These are phyloP conservation scores for Macroventuria anomochaeta DNA, from an alignment of 2,329 filamentous ascomycete species.

Conservation along the genomic window DNA sequence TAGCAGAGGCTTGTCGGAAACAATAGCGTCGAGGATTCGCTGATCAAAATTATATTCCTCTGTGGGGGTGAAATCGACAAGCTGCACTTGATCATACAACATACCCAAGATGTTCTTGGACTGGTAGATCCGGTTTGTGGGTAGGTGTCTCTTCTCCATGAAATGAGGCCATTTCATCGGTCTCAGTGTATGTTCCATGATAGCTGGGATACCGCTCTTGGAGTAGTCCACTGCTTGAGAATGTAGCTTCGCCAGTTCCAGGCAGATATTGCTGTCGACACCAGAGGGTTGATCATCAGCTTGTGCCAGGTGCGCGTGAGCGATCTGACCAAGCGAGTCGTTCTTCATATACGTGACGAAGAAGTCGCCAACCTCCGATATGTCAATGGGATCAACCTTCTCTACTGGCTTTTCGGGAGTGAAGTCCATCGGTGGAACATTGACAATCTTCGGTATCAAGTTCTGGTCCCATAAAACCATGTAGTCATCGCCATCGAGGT, in stretches of 20 bases:
- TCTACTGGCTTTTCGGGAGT: slow-evolving; percentile 62
- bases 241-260: slow-evolving; percentile 79
- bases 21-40: slow-evolving; percentile 71
- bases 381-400: slow-evolving; percentile 68
- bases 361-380: slow-evolving; percentile 79
- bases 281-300: slow-evolving; percentile 70
- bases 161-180: slow-evolving; percentile 80
- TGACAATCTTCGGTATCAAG: slow-evolving; percentile 69
- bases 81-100: slow-evolving; percentile 78
- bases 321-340: slow-evolving; percentile 79
- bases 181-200: slow-evolving; percentile 67
- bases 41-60: slow-evolving; percentile 76
- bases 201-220: slow-evolving; percentile 82
- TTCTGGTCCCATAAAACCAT: slow-evolving; percentile 88
- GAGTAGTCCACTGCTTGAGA: slow-evolving; percentile 93
- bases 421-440: slow-evolving; percentile 80
- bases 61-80: slow-evolving; percentile 73
- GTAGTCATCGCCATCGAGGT: slow-evolving; percentile 95
- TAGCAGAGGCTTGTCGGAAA: slow-evolving; percentile 62
- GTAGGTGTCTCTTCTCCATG: slow-evolving; percentile 71
- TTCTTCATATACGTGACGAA: slow-evolving; percentile 95
- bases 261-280: slow-evolving; percentile 70
- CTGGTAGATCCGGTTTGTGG: slow-evolving; percentile 61
- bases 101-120: slow-evolving; percentile 77
- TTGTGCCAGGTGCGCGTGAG: slow-evolving; percentile 78